Evolutionary conservation across 2,329 filamentous ascomycete species (phyloP).

Genomic region (Aureobasidium sp.): DNA sequence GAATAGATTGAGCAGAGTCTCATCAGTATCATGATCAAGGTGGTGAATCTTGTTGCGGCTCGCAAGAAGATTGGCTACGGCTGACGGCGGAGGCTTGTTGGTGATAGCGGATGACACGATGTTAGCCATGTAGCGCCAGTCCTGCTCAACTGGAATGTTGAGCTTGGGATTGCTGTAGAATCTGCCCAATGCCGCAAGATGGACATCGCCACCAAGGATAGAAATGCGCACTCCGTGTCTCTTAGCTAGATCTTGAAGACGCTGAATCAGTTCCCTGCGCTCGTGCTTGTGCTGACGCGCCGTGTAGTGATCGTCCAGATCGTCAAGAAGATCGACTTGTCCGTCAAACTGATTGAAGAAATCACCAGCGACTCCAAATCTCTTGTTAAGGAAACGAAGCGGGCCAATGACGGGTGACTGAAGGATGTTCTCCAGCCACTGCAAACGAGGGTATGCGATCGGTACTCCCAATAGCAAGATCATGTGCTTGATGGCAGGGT

Average conservation of each 20-base stretch:
- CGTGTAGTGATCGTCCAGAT: constrained; percentile 98
- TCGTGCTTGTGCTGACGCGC: constrained; percentile 95
- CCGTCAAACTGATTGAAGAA: constrained; percentile 93
- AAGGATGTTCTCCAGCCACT: constrained; percentile 73
- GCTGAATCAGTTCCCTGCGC: constrained; percentile 82
- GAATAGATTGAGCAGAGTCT: constrained; percentile 72
- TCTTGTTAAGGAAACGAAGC: constrained; percentile 86
- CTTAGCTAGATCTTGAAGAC: constrained; percentile 95
- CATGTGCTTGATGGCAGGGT: constrained; percentile 91
- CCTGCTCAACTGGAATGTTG: constrained; percentile 79
- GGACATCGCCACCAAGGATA: constrained; percentile 94
- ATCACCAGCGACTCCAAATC: constrained; percentile 80
- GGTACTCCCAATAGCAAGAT: constrained; percentile 85
- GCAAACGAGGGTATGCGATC: constrained; percentile 50
- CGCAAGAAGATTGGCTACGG: constrained; percentile 93
- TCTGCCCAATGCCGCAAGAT: constrained; percentile 91
- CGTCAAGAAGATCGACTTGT: constrained; percentile 90
- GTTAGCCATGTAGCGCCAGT: constrained; percentile 98
- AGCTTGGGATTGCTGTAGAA: constrained; percentile 95
- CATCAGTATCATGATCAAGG: constrained; percentile 79
- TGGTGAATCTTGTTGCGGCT: constrained; percentile 84
- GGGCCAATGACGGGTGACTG: constrained; percentile 90
- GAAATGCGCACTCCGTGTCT: constrained; percentile 93
- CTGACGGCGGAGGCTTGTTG: constrained; percentile 87
- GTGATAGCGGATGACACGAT: constrained; percentile 94